phyloP scores from a whole-genome alignment of 768 basidiomycete genomes.

The Russula foetens region DNA sequence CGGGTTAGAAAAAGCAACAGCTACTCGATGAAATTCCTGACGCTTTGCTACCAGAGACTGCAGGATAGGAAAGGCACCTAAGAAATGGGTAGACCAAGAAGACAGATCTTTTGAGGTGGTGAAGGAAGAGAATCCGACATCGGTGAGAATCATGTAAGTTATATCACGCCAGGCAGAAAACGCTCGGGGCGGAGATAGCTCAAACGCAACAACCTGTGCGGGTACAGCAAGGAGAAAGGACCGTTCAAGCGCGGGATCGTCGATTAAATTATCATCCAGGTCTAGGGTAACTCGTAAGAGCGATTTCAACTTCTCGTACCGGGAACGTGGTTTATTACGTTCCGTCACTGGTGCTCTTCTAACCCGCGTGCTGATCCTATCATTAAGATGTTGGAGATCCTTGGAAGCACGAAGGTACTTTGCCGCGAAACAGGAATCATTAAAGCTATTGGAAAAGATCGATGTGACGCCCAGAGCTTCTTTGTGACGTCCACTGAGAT shows the following conservation, averaged over 20 bases:
- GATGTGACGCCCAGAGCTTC: background rate
- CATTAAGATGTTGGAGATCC: background rate
- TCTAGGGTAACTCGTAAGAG: background rate
- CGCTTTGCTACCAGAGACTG: background rate
- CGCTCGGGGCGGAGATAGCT: background rate
- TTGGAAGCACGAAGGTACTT: background rate
- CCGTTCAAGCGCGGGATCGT: background rate
- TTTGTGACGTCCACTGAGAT: background rate
- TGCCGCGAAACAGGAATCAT: background rate
- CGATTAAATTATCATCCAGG: background rate
- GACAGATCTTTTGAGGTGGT: background rate
- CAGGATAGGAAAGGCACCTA: background rate
- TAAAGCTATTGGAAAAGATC: background rate
- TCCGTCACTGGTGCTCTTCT: background rate
- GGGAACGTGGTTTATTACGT: background rate
- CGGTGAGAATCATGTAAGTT: conserved; percentile 1
- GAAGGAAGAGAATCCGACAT: background rate
- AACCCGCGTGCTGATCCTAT: background rate
- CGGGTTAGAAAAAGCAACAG: background rate
- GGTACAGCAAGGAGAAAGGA: background rate
- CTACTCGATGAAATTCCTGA: background rate
- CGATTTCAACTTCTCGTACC: background rate
- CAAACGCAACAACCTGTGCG: background rate
- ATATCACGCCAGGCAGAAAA: conserved; percentile 6
- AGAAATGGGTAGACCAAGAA: background rate